Percentiles rank a stretch among this genome's conserved stretches.
phyloP scores from a whole-genome alignment of 495 filamentous ascomycete genomes.

The Beverwykella pulmonaria region DNA sequence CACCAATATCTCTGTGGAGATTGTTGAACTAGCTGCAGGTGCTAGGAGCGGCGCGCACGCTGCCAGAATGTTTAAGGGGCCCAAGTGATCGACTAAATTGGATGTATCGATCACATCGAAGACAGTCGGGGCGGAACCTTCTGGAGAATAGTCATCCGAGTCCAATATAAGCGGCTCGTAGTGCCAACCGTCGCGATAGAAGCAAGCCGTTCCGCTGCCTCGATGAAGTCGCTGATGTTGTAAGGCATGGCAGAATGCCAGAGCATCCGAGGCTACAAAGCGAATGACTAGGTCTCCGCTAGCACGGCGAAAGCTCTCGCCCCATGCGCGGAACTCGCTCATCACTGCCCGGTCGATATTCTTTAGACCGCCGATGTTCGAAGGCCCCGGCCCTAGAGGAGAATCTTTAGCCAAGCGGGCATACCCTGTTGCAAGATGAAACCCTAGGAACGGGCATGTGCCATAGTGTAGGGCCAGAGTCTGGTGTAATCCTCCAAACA shows the following conservation, averaged over 20 bases:
- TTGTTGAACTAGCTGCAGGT: background rate
- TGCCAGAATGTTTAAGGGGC: background rate
- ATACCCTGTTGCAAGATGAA: background rate
- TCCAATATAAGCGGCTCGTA: background rate
- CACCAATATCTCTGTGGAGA: background rate
- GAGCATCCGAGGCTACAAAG: background rate
- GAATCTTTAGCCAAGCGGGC: background rate
- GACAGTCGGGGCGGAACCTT: background rate
- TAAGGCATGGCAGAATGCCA: background rate
- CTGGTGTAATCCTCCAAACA: background rate
- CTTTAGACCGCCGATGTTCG: background rate
- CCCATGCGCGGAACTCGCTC: conserved; percentile 1
- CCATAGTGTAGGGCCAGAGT: conserved; percentile 2
- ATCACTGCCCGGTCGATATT: background rate
- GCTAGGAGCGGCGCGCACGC: background rate
- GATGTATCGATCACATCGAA: conserved; percentile 10
- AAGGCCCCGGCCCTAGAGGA: background rate
- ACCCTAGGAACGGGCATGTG: background rate
- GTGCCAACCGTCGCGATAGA: background rate
- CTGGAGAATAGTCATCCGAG: background rate
- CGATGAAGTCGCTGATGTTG: background rate
- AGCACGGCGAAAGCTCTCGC: background rate
- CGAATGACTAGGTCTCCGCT: background rate
- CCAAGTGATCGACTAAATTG: conserved; percentile 7
- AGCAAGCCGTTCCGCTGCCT: background rate